phyloP scores from a whole-genome alignment of 2,329 filamentous ascomycete genomes.

The Penicillium sp. region DNA sequence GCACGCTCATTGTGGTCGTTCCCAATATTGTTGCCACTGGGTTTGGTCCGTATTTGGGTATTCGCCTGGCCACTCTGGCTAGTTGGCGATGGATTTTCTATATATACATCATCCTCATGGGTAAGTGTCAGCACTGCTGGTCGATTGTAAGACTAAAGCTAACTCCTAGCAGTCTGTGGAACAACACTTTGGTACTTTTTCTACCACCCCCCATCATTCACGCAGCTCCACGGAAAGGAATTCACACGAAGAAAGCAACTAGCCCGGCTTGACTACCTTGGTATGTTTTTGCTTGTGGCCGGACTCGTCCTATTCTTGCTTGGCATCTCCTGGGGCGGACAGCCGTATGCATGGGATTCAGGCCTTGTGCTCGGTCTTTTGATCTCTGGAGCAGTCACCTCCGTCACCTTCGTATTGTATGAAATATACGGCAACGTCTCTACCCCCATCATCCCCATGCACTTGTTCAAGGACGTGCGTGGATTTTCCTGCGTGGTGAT shows the following conservation, averaged over 20 bases:
- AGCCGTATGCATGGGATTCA: neutral
- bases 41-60: neutral
- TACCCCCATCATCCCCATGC: neutral
- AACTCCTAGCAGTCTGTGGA: neutral
- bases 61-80: neutral
- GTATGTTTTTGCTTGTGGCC: neutral
- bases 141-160: neutral
- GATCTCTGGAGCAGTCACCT: neutral
- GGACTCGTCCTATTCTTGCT: neutral
- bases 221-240: neutral
- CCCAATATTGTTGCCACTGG: neutral
- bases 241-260: neutral
- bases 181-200: neutral
- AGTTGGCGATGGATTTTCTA: neutral
- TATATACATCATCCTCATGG: neutral
- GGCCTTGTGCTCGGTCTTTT: neutral
- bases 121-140: neutral
- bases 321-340: neutral
- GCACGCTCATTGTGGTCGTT: neutral
- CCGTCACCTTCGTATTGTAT: neutral
- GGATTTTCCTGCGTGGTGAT: neutral
- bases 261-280: neutral
- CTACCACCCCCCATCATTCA: neutral
- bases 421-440: neutral
- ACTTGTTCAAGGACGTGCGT: neutral